Evolutionary conservation across 345 rosid species (phyloP).

Genomic region (Trapa incisa): DNA sequence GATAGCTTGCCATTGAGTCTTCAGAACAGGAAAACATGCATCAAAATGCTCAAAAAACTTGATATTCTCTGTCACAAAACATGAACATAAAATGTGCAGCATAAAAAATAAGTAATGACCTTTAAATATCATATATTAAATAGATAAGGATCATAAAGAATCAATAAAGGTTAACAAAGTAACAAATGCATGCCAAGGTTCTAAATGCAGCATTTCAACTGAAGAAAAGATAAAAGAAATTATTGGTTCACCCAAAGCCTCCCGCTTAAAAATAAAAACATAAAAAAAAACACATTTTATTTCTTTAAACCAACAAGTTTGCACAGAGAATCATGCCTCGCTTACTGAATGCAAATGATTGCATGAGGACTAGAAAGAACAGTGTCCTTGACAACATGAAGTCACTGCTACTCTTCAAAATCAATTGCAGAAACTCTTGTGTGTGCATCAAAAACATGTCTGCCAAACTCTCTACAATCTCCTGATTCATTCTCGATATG

Average conservation of each 20-base stretch:
- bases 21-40: conserved; percentile 56
- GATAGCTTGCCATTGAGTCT: conserved; percentile 53
- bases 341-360: conserved; percentile 27
- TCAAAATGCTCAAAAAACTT: conserved; percentile 42
- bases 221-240: background rate
- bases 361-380: conserved; percentile 58
- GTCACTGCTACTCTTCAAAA: conserved; percentile 35
- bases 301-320: background rate
- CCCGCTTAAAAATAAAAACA: background rate
- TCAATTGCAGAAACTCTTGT: conserved; percentile 41
- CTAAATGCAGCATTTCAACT: background rate
- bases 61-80: conserved; percentile 27
- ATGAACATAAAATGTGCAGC: background rate
- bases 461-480: conserved; percentile 48
- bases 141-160: background rate
- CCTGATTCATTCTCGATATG: conserved; percentile 39
- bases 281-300: background rate
- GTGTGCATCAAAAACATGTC: conserved; percentile 35
- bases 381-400: conserved; percentile 47
- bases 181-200: background rate
- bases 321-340: conserved; percentile 20
- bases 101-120: conserved; percentile 12
- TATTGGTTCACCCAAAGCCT: background rate
- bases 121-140: conserved; percentile 7
- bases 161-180: background rate